Evolutionary conservation across 2,329 filamentous ascomycete species (phyloP), one percentile per base, ranked within the genome.

Genomic region (Paecilomyces sp.): DNA sequence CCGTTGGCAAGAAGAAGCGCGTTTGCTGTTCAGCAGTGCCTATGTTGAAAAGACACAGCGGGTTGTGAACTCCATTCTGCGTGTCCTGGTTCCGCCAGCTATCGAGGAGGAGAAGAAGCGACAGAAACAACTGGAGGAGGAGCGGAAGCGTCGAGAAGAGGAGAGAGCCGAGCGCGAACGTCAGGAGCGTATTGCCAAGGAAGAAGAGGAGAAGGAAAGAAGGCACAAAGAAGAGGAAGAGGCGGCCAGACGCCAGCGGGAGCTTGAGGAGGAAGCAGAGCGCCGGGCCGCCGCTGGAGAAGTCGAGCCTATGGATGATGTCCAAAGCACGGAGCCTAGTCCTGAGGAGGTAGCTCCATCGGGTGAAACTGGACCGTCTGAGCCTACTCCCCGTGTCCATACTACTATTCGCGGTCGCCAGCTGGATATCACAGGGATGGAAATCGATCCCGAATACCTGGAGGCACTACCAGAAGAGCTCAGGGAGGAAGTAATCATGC

Each of bases 391-490:
- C 58, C 88, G 92, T 55, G 83, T 96, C 31, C 88, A 88, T 67
- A 95, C 91, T 15, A 92, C 85, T 1, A 92, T 99, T 58, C 83
- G 92, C 61, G 93, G 92, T 28, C 89, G 90, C 63, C 87, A 94
- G 68, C 85, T 96, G 57, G 94, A 99, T 72, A 94, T 99, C 55
- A 99, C 94, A 0, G 90, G 91, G 62, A 83, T 99, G 62, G 92
- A 93, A 55, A 97, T 99, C 67, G 94, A 99, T 71, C 85, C 89
- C 15, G 92, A 96, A 59, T 99, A 97, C 74, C 85, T 99, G 6
- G 91, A 94, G 61, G 95, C 93, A n/a, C 79, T 99, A n/a, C 94
- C 94, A 0, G 94, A 99, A 67, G 95, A 99, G 62, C 87, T 97
- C 70, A 85, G 94, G 54, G 93, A 97, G 74, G 94, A 99, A 72